Conservation (phyloP, 208 protist genomes). For the Kentomonas sorsogonicus region DNA sequence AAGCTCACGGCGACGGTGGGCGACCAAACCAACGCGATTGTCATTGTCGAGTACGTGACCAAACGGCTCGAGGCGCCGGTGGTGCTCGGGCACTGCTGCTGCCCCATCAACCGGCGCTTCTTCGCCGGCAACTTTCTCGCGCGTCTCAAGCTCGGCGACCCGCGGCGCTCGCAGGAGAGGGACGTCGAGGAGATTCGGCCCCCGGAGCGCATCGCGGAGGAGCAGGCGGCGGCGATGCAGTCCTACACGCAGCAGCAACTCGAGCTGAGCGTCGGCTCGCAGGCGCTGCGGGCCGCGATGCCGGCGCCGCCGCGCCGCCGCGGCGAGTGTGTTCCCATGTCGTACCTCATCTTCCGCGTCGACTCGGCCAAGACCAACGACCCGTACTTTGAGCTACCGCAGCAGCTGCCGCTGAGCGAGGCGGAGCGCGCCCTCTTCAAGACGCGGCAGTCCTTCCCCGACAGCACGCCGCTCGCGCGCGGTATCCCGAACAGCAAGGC, state of each 20-base stretch:
- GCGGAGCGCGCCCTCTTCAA: constrained; percentile 38
- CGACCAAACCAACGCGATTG: constrained; percentile 30
- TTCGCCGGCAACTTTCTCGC: constrained; percentile 55
- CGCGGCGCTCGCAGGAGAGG: constrained; percentile 52
- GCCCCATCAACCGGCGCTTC: constrained; percentile 45
- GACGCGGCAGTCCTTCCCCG: constrained; percentile 13
- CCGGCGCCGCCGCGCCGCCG: constrained; percentile 25
- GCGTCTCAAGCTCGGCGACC: constrained; percentile 63
- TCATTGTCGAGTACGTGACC: constrained; percentile 67
- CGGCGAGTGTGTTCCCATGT: constrained; percentile 36
- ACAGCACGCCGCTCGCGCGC: constrained; percentile 3
- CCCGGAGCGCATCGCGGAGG: constrained; percentile 29
- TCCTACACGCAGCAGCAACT: constrained; percentile 44
- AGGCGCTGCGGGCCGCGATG: constrained; percentile 49
- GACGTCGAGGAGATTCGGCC: constrained; percentile 28
- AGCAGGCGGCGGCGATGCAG: constrained; percentile 27
- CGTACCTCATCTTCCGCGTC: constrained; percentile 55
- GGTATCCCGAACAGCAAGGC: constrained; percentile 19
- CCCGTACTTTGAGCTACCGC: constrained; percentile 45
- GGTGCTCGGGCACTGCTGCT: constrained; percentile 51
- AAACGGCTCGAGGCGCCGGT: constrained; percentile 16
- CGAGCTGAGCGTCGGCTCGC: constrained; percentile 51
- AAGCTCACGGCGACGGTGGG: constrained; percentile 14
- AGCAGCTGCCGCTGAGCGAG: constrained; percentile 41
- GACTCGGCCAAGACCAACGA: constrained; percentile 23